These are phyloP conservation scores for Sechiopsis laciniata DNA, from an alignment of 306 rosid species.

Conservation along the genomic window DNA sequence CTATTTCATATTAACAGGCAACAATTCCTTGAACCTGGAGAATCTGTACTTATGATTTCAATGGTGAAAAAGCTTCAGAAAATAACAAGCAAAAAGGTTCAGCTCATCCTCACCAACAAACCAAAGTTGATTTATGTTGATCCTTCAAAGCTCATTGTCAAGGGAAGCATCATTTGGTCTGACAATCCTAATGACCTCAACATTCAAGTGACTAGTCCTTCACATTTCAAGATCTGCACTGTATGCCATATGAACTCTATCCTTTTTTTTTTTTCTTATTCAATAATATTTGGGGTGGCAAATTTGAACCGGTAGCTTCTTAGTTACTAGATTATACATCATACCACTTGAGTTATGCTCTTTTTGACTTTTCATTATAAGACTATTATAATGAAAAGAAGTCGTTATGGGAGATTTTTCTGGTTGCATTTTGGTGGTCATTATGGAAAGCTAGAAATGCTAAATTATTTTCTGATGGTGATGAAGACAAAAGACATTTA, in stretches of 20 bases:
- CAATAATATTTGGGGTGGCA: no score
- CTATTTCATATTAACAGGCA: conserved; percentile 48
- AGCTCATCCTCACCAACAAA: conserved; percentile 94
- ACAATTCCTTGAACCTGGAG: conserved; percentile 91
- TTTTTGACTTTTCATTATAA: no score
- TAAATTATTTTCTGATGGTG: no score
- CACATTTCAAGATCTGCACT: conserved; percentile 86
- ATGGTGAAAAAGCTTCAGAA: conserved; percentile 91
- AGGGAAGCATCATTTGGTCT: conserved; percentile 93
- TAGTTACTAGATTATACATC: no score
- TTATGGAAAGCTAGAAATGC: no score
- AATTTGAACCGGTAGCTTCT: no score
- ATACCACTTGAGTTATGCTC: no score
- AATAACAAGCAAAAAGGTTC: conserved; percentile 93
- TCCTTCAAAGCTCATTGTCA: conserved; percentile 77
- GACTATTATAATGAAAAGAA: no score
- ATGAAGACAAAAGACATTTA: no score
- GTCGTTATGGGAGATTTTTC: no score
- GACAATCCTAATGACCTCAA: conserved; percentile 83
- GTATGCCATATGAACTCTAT: conserved; percentile 37
- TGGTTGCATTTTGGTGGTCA: no score
- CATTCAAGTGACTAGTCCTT: conserved; percentile 76
- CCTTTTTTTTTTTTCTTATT: conserved; percentile 7
- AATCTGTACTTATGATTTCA: conserved; percentile 91
- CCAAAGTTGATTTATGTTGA: conserved; percentile 93